Conservation (phyloP, 2,329 filamentous ascomycete species). For the Fusarium goolgardi region DNA sequence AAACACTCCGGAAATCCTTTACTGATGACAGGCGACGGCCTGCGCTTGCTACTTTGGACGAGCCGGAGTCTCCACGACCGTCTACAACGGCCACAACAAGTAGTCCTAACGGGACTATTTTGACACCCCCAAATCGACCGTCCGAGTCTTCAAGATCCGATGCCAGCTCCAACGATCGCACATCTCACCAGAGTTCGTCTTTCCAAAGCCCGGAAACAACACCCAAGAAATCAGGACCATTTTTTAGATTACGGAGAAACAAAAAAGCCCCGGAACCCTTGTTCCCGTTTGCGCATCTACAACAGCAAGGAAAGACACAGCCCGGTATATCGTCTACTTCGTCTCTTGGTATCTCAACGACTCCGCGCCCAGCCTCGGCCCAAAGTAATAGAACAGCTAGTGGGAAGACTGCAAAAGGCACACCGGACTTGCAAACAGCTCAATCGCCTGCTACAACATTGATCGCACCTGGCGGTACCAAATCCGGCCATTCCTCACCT, state of each 20-base stretch:
- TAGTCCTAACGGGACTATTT: constrained; percentile 53
- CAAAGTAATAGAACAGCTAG: constrained; percentile 47
- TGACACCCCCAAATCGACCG: constrained; percentile 62
- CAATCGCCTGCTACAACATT: constrained; percentile 62
- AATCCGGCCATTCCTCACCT: constrained; percentile 75
- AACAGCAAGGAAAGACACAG: constrained; percentile 69
- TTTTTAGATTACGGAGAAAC: constrained; percentile 84
- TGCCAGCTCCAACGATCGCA: constrained; percentile 77
- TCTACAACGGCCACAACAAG: constrained; percentile 47
- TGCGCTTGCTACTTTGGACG: constrained; percentile 62
- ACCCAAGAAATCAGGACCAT: constrained; percentile 73
- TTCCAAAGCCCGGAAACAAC: constrained; percentile 69
- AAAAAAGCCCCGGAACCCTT: constrained; percentile 79
- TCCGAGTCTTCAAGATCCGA: constrained; percentile 90
- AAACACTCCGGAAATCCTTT: constrained; percentile 56
- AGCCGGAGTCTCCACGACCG: constrained; percentile 57
- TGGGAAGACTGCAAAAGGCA: constrained; percentile 35
- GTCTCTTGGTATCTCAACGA: constrained; percentile 54
- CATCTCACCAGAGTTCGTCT: constrained; percentile 67
- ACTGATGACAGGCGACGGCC: constrained; percentile 54
- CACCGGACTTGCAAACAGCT: constrained; percentile 30
- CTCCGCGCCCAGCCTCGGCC: constrained; percentile 53
- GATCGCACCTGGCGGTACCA: constrained; percentile 55
- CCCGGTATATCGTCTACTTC: constrained; percentile 55
- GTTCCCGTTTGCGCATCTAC: constrained; percentile 88